These are phyloP conservation scores for Cladophialophora carrionii DNA, from an alignment of 2,329 filamentous ascomycete genomes.

Conservation along the genomic window DNA sequence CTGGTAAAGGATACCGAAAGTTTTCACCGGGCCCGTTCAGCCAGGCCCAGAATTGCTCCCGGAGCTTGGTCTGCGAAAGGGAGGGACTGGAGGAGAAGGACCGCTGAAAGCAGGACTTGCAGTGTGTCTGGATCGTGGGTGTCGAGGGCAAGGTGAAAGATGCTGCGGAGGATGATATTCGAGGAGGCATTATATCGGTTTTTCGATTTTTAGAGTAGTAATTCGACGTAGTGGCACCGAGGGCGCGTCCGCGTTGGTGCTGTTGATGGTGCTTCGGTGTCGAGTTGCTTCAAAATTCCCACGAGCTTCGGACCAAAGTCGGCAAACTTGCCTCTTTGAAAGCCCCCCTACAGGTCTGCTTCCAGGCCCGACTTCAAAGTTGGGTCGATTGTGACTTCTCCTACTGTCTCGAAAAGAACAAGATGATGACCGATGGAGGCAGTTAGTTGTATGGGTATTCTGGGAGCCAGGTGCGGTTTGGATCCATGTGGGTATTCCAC, in stretches of 20 bases:
- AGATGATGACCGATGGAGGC: not conserved
- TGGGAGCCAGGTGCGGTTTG: not conserved
- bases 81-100: conserved; percentile 38
- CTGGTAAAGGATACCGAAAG: conserved; percentile 54
- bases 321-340: not conserved
- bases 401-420: not conserved
- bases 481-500: not conserved
- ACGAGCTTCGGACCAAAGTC: not conserved
- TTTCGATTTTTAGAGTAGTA: not conserved
- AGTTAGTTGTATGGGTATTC: not conserved
- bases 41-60: conserved; percentile 63
- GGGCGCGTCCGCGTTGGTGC: not conserved
- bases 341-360: not conserved
- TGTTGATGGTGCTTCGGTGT: not conserved
- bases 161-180: conserved; percentile 29
- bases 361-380: not conserved
- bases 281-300: not conserved
- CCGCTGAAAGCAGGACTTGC: conserved; percentile 37
- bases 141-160: conserved; percentile 19
- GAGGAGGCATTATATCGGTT: conserved; percentile 32
- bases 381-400: not conserved
- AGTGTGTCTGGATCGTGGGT: conserved; percentile 36
- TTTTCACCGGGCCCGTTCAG: conserved; percentile 58
- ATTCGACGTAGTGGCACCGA: not conserved
- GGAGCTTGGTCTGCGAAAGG: conserved; percentile 51